Evolutionary conservation across 2,329 filamentous ascomycete species (phyloP), one percentile per base, ranked within the genome.

Genomic region (Gremmenia infestans): DNA sequence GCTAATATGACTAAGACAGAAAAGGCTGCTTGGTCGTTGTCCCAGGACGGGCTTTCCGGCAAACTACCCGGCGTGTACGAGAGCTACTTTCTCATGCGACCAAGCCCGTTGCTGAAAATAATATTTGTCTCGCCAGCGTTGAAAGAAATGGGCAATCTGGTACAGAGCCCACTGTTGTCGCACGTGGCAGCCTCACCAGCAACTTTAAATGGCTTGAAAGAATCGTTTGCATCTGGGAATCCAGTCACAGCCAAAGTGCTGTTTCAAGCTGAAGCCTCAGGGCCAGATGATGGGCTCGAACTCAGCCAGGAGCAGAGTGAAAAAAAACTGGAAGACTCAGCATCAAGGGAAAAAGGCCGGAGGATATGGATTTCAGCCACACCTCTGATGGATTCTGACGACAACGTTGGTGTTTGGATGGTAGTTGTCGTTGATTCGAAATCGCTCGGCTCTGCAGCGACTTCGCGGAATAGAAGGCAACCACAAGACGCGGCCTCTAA

Each of bases 381-480:
- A n/a, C 58, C 55, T 6, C 17, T 60, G 23, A 25, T 58, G 2
- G 58, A 54, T 28, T 35, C 19, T 2, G 51, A 56, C 19, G 53
- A 55, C 7, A 48, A 40, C 5, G 48, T 54, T 6, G 58, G 58
- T 1, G 58, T 60, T 4, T 60, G 55, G 58, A 58, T 60, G 58
- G 50, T 60, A 14, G 53, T 60, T 2, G 50, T 60, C n/a, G 40
- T 60, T 12, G 55, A 60, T 48, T 40, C 37, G 17, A 15, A 17
- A 9, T 40, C 37, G 5, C 37, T 40, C 17, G 82, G 37, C 37
- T 40, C 37, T 17, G 37, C 15, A 5, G 17, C 14, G 37, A 40
- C 2, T 32, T 25, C 22, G 28, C 22, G 15, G 4, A n/a, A n/a
- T 11, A 48, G 25, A 25, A 48, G 46, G 25, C n/a, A 48, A 15